Evolutionary conservation across 2,329 filamentous ascomycete species (phyloP).

Genomic region (Sporothrix phasma): DNA sequence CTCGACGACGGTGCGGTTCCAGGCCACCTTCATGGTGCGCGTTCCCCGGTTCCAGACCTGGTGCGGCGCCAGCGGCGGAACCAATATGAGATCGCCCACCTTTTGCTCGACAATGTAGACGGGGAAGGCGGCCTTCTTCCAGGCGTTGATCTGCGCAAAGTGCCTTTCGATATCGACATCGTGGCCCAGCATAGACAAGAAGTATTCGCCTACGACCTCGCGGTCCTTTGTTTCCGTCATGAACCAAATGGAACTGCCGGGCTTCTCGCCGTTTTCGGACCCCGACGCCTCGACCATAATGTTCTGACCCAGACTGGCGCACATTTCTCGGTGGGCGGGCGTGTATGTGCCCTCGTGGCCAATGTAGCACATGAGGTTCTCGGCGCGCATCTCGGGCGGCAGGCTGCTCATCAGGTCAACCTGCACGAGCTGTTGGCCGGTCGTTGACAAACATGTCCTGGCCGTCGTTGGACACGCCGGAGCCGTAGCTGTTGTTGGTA

Average conservation of each 20-base stretch:
- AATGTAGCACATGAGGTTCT: conserved; percentile 97
- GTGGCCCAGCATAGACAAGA: conserved; percentile 83
- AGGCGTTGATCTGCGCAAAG: conserved; percentile 90
- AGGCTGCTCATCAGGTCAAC: conserved; percentile 94
- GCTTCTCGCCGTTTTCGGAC: conserved; percentile 61
- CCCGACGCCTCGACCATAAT: conserved; percentile 93
- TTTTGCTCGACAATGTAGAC: conserved; percentile 89
- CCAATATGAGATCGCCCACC: conserved; percentile 82
- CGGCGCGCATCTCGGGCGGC: conserved; percentile 74
- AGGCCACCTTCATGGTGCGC: conserved; percentile 92
- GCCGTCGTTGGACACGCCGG: conserved; percentile 21
- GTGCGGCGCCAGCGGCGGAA: conserved; percentile 86
- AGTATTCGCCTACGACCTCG: conserved; percentile 84
- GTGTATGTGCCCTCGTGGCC: conserved; percentile 97
- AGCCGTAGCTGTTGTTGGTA: background rate
- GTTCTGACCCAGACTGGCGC: conserved; percentile 88
- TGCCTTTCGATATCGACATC: conserved; percentile 96
- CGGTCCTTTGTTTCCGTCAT: conserved; percentile 97
- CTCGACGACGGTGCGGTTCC: conserved; percentile 91
- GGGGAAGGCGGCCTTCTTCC: conserved; percentile 88
- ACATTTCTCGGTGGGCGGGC: conserved; percentile 94
- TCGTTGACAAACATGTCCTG: conserved; percentile 35
- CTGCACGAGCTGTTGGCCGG: conserved; percentile 57
- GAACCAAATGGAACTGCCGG: conserved; percentile 93
- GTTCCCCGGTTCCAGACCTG: conserved; percentile 98